A percentile compares a stretch with the other conserved stretches of the same genome.
Evolutionary conservation across 306 rosid species (phyloP).

Genomic region (Sicyos edulis): DNA sequence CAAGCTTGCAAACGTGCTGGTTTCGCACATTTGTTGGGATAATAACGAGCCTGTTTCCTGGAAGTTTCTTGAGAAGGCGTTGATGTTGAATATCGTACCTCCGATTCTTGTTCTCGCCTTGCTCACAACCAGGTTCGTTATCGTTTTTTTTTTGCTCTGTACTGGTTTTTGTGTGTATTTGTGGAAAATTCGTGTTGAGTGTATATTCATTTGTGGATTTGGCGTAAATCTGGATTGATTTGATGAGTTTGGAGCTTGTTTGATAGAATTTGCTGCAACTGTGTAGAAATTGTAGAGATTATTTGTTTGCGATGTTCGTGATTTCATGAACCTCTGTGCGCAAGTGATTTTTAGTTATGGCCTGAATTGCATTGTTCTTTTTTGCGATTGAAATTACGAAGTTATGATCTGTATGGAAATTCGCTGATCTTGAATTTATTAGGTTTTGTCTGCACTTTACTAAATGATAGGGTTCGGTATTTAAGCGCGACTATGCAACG

Average conservation of each 20-base stretch:
- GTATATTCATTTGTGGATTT: not conserved
- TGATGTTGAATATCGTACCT: slow-evolving; percentile 60
- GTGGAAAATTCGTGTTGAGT: not conserved
- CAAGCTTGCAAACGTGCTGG: slow-evolving; percentile 66
- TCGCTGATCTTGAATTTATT: slow-evolving; percentile 7
- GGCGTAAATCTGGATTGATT: not conserved
- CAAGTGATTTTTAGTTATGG: not conserved
- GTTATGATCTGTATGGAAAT: slow-evolving; percentile 1
- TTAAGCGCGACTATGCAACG: not conserved
- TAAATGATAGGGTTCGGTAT: not conserved
- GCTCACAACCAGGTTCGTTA: slow-evolving; percentile 57
- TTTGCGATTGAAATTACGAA: not conserved
- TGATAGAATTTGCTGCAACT: not conserved
- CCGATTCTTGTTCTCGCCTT: slow-evolving; percentile 81
- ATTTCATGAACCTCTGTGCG: not conserved
- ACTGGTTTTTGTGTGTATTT: not conserved
- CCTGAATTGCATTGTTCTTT: not conserved
- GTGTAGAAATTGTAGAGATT: not conserved
- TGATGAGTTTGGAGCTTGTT: slow-evolving; percentile 6
- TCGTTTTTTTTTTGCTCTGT: not conserved
- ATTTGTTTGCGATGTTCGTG: not conserved
- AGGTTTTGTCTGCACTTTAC: not conserved
- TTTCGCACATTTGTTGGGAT: slow-evolving; percentile 86
- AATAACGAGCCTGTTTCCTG: slow-evolving; percentile 80
- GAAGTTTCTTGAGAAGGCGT: slow-evolving; percentile 90